Percentiles rank a stretch among this genome's conserved stretches.
phyloP scores from a whole-genome alignment of 164 flowering plant species.

The Chimonanthus salicifolius region DNA sequence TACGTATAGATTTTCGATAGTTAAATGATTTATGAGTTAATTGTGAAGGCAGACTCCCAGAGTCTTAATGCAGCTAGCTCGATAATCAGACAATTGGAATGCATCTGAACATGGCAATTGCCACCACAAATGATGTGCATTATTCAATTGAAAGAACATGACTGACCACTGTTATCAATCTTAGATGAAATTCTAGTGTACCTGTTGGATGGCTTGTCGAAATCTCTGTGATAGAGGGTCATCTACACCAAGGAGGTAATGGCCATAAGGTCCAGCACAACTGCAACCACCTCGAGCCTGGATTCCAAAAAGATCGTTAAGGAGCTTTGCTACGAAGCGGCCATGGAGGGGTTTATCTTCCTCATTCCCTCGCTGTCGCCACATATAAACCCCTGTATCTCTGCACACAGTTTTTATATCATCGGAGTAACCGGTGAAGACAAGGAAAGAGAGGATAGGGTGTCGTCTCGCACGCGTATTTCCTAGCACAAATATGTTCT shows the following conservation, averaged over 20 bases:
- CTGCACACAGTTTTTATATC: background rate
- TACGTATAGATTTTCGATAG: no score
- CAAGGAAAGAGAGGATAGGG: conserved; percentile 71
- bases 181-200: conserved; percentile 2
- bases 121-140: no score
- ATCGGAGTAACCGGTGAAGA: conserved; percentile 31
- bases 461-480: conserved; percentile 42
- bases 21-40: no score
- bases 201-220: conserved; percentile 51
- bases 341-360: conserved; percentile 75
- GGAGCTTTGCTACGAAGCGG: conserved; percentile 62
- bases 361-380: conserved; percentile 37
- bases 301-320: conserved; percentile 82
- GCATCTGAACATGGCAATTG: no score
- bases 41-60: no score
- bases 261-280: conserved; percentile 91
- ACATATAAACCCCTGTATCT: conserved; percentile 19
- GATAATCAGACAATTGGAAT: no score
- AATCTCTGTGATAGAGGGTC: conserved; percentile 21
- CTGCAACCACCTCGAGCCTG: conserved; percentile 89
- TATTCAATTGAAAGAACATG: no score
- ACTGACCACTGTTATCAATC: no score
- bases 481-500: conserved; percentile 56
- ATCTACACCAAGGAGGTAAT: conserved; percentile 44
- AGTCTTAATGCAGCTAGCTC: no score